These are phyloP conservation scores for Gossypium lobatum DNA, from an alignment of 441 rosid species.

Conservation along the genomic window DNA sequence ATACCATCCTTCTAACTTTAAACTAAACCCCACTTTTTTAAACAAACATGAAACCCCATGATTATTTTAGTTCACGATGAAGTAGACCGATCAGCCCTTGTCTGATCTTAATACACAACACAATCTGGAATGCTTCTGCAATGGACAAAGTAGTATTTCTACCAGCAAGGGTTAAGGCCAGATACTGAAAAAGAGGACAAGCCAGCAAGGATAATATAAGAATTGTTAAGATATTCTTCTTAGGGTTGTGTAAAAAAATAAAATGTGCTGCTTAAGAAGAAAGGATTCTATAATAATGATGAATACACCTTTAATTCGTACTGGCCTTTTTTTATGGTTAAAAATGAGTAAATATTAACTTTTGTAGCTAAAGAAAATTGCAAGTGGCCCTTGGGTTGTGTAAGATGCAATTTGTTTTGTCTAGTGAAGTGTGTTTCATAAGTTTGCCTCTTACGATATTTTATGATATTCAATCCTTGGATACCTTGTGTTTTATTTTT, in stretches of 20 bases:
- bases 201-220: conserved; percentile 1
- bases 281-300: conserved; percentile 14
- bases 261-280: conserved; percentile 10
- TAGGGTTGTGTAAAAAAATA: conserved; percentile 12
- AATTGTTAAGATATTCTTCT: conserved; percentile 1
- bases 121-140: background rate
- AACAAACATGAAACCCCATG: background rate
- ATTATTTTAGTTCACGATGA: background rate
- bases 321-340: conserved; percentile 9
- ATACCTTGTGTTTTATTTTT: background rate
- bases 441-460: background rate
- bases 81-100: conserved; percentile 7
- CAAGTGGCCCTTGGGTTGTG: conserved; percentile 11
- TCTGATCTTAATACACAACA: background rate
- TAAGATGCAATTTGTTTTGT: conserved; percentile 8
- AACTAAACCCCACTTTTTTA: conserved; percentile 6
- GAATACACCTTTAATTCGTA: conserved; percentile 10
- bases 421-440: conserved; percentile 13
- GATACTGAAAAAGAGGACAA: background rate
- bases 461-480: conserved; percentile 5
- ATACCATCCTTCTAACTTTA: conserved; percentile 34
- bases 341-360: background rate
- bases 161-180: too few species aligned
- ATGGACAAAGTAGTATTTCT: conserved; percentile 14
- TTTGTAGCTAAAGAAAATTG: background rate